Evolutionary conservation across 139 green algal species (phyloP).

Genomic region (Mesostigma viride): DNA sequence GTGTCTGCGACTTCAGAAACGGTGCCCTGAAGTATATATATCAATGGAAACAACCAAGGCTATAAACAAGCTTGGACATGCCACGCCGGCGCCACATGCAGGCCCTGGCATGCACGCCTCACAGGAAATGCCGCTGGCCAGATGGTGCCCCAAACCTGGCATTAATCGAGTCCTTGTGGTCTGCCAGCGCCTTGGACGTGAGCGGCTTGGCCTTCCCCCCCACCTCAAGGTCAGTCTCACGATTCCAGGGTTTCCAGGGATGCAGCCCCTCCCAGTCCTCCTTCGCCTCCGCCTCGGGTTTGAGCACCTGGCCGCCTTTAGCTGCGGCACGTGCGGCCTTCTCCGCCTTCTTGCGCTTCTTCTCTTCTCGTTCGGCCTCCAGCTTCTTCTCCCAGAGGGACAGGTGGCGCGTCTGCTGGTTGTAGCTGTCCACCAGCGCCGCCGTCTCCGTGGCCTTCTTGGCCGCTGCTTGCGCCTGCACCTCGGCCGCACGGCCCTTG

Average conservation of each 20-base stretch:
- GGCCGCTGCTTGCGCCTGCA: not conserved
- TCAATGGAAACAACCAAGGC: too few species aligned
- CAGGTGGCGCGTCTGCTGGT: conserved; percentile 1
- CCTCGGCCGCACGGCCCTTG: conserved; percentile 9
- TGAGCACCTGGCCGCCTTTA: too few species aligned
- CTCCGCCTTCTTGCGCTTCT: conserved; percentile 12
- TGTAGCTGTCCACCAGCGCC: conserved; percentile 18
- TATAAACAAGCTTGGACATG: too few species aligned
- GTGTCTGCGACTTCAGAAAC: too few species aligned
- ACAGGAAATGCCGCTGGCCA: too few species aligned
- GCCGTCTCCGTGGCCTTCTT: conserved; percentile 14
- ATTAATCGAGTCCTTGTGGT: too few species aligned
- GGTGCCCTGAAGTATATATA: too few species aligned
- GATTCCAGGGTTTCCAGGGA: conserved; percentile 25
- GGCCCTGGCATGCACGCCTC: too few species aligned
- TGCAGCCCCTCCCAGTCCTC: conserved; percentile 15
- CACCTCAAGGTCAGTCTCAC: conserved; percentile 21
- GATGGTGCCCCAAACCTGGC: too few species aligned
- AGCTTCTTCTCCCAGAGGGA: conserved; percentile 27
- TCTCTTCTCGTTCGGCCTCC: conserved; percentile 21
- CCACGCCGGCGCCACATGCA: too few species aligned
- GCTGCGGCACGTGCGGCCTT: not conserved
- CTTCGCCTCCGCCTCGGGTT: not conserved
- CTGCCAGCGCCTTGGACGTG: too few species aligned
- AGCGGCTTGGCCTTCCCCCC: conserved; percentile 13